Base-by-base conservation (phyloP, 2,329 filamentous ascomycete genomes). In the Cryphonectria radicalis region DNA sequence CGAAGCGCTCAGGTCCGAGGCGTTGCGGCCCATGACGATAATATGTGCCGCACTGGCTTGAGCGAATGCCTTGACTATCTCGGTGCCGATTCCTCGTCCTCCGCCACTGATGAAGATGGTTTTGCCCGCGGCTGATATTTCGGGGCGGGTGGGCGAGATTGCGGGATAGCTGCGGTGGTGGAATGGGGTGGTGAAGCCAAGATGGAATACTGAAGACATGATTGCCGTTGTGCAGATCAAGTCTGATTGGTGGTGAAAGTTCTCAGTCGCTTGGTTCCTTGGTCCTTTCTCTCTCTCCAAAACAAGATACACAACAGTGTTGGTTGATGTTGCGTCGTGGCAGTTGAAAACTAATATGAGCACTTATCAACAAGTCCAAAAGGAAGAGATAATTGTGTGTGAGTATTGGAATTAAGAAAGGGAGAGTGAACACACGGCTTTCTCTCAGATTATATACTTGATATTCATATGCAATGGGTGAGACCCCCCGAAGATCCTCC, bases 1-100 rank as follows among this genome's bases (percentile, higher is more conserved):
- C 17, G 74, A 1, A 0, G 74, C 64, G 0, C 77, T 50, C 0
- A 83, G 77, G 3, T 74, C 68, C 1, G 67, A 28, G 2, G 66
- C 55, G 1, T 72, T 76, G 42, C 82, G 79, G 3, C 79, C 81
- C 0, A 81, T 67, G 4, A 90, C 81, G 59, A 89, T 83, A 6
- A 90, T 80, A 65, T 82, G 84, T 1, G 86, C 84, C 6, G 84
- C 85, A n/a, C 85, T 84, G 22, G 84, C 83, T 73, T 87, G 84
- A 53, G 85, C 76, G 4, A 87, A 80, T 5, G 84, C 86, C 46
- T 79, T 79, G 3, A 86, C 83, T 17, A 88, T 80, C 25, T 82
- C 83, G 57, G 87, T 83, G 25, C 86, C 86, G 1, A 88, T 79
- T 11, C 86, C 85, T 17, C 85, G 82, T 11, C 81, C 85, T 55